phyloP scores from a whole-genome alignment of 2,329 filamentous ascomycete genomes.

The Didymella pomorum region DNA sequence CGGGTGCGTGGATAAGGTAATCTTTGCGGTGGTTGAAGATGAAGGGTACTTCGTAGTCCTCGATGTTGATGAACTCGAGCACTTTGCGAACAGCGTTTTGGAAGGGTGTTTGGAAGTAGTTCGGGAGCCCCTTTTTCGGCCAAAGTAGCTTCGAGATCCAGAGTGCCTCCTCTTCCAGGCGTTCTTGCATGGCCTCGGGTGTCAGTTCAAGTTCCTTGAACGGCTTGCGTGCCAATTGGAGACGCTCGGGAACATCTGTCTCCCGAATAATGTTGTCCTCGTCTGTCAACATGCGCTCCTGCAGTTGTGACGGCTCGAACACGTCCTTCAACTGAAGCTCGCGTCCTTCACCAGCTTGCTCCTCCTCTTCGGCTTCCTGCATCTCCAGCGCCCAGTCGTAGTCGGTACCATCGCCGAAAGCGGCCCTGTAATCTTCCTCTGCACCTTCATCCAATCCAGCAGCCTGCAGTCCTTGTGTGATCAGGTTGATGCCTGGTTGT shows the following conservation, averaged over 20 bases:
- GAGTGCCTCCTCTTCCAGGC: slow-evolving; percentile 80
- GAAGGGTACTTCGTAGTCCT: slow-evolving; percentile 95
- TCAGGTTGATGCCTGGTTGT: slow-evolving; percentile 75
- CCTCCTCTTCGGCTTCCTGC: slow-evolving; percentile 83
- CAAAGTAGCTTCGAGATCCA: slow-evolving; percentile 94
- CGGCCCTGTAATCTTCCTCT: slow-evolving; percentile 93
- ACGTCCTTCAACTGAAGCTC: slow-evolving; percentile 95
- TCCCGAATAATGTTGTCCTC: slow-evolving; percentile 91
- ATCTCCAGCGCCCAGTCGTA: slow-evolving; percentile 93
- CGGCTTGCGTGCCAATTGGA: slow-evolving; percentile 87
- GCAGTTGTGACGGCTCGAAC: slow-evolving; percentile 94
- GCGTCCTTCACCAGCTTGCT: slow-evolving; percentile 79
- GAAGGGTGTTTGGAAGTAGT: slow-evolving; percentile 81
- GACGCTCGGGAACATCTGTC: slow-evolving; percentile 90
- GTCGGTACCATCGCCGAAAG: slow-evolving; percentile 94
- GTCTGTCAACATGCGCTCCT: slow-evolving; percentile 93
- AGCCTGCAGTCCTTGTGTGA: slow-evolving; percentile 76
- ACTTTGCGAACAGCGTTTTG: slow-evolving; percentile 89
- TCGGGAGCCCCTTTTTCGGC: slow-evolving; percentile 79
- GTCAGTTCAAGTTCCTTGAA: slow-evolving; percentile 84
- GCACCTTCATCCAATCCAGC: slow-evolving; percentile 90
- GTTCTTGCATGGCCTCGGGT: slow-evolving; percentile 71
- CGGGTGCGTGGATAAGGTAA: slow-evolving; percentile 88
- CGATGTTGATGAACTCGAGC: slow-evolving; percentile 91
- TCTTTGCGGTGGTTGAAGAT: slow-evolving; percentile 99